These are phyloP conservation scores for Xanthoconium stramineum DNA, from an alignment of 768 basidiomycete genomes.

Conservation along the genomic window DNA sequence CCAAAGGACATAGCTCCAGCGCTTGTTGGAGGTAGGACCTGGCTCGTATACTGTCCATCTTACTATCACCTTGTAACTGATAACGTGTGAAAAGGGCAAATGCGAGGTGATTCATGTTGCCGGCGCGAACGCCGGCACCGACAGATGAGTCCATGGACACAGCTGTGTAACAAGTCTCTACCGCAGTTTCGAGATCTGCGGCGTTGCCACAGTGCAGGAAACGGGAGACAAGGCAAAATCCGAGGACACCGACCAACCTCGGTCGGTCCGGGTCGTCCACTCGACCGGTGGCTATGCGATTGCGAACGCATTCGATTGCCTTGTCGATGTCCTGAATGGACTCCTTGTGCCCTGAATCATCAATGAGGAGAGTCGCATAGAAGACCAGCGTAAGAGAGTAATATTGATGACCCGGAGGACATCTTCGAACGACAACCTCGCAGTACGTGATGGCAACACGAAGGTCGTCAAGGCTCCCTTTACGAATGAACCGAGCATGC, in stretches of 20 bases:
- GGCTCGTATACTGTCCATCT: conserved; percentile 19
- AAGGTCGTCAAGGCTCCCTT: conserved; percentile 12
- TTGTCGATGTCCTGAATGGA: conserved; percentile 18
- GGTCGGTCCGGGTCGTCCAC: neutral
- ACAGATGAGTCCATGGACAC: conserved; percentile 4
- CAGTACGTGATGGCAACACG: conserved; percentile 9
- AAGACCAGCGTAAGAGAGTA: neutral
- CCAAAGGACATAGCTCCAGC: conserved; percentile 7
- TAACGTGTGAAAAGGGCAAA: conserved; percentile 20
- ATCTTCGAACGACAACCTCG: conserved; percentile 2
- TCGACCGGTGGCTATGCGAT: conserved; percentile 5
- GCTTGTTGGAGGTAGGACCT: conserved; percentile 13
- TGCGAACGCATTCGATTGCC: conserved; percentile 10
- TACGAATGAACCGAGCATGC: conserved; percentile 2
- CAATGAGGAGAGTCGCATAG: conserved; percentile 12
- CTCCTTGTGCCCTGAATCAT: conserved; percentile 5
- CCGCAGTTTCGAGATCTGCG: conserved; percentile 25
- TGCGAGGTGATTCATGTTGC: conserved; percentile 11
- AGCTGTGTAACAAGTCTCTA: conserved; percentile 15
- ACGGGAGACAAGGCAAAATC: conserved; percentile 12
- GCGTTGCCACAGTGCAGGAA: conserved; percentile 19
- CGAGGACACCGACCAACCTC: conserved; percentile 9
- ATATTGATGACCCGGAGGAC: conserved; percentile 4
- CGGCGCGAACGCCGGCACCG: neutral
- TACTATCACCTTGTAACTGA: conserved; percentile 14